Conservation (phyloP, 371 early-diverging fungal genomes). For the Phascolomyces articulosus region DNA sequence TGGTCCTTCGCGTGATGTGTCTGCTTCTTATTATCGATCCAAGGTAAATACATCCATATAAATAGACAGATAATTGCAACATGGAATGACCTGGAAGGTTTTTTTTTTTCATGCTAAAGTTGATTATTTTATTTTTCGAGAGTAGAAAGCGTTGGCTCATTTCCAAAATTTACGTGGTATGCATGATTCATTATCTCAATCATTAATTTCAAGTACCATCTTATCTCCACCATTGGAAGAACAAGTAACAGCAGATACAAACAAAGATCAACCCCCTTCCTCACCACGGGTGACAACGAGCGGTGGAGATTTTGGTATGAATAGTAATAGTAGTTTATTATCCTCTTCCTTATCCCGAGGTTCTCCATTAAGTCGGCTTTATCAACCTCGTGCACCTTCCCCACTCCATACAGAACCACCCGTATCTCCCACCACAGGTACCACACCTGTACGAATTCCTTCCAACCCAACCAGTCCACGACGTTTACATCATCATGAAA, state of each 20-base stretch:
- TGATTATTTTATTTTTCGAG: not conserved
- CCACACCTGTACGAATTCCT: not conserved
- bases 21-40: conserved; percentile 26
- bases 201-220: conserved; percentile 7
- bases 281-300: not conserved
- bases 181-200: conserved; percentile 23
- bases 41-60: conserved; percentile 27
- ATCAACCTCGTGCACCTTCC: conserved; percentile 33
- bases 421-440: not conserved
- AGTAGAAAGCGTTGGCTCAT: conserved; percentile 18
- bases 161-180: conserved; percentile 26
- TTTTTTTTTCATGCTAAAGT: too few species aligned
- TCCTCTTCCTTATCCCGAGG: conserved; percentile 19
- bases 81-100: too few species aligned
- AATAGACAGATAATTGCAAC: too few species aligned
- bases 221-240: not conserved
- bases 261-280: not conserved
- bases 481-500: not conserved
- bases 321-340: not conserved
- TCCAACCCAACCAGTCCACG: not conserved
- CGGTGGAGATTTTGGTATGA: not conserved
- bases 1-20: conserved; percentile 15
- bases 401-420: conserved; percentile 2
- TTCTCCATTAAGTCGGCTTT: conserved; percentile 34
- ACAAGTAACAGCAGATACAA: conserved; percentile 5